Conservation (phyloP, 139 green algal genomes). For the Chlorella sorokiniana region DNA sequence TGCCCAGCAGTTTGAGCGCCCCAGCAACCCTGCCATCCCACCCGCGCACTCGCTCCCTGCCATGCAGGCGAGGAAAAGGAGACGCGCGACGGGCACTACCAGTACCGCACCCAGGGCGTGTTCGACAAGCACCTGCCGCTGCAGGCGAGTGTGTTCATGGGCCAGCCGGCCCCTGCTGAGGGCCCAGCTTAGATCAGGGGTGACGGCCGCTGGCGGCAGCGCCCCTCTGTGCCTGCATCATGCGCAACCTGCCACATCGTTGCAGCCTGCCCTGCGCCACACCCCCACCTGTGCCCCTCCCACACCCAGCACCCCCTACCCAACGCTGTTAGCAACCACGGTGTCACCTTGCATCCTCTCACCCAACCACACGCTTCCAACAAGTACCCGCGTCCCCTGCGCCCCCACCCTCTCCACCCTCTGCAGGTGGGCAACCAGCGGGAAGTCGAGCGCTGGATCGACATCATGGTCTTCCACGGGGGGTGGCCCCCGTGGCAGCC, state of each 20-base stretch:
- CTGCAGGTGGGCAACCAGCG: slow-evolving; percentile 26
- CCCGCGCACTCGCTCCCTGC: too few species aligned
- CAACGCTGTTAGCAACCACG: background rate
- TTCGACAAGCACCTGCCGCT: slow-evolving; percentile 36
- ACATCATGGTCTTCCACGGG: slow-evolving; percentile 16
- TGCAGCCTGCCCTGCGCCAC: too few species aligned
- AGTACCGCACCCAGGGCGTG: slow-evolving; percentile 41
- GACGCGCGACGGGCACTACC: slow-evolving; percentile 63
- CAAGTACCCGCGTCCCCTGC: background rate
- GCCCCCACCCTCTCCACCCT: background rate
- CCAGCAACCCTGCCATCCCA: background rate
- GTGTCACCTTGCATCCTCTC: background rate
- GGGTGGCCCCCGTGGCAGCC: background rate
- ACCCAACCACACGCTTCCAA: background rate
- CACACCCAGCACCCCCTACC: too few species aligned
- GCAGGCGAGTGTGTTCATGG: slow-evolving; percentile 26
- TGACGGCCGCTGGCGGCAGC: too few species aligned
- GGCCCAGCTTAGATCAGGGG: too few species aligned
- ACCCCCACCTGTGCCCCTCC: too few species aligned
- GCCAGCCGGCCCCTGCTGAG: too few species aligned
- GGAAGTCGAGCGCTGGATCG: slow-evolving; percentile 16
- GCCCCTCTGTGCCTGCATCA: too few species aligned
- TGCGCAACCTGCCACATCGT: too few species aligned
- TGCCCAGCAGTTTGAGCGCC: background rate
- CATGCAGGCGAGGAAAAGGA: slow-evolving; percentile 55